Percentiles rank a stretch among this genome's conserved stretches.
Evolutionary conservation across 2,329 filamentous ascomycete genomes (phyloP).

Genomic region (Parastagonospora nodorum): DNA sequence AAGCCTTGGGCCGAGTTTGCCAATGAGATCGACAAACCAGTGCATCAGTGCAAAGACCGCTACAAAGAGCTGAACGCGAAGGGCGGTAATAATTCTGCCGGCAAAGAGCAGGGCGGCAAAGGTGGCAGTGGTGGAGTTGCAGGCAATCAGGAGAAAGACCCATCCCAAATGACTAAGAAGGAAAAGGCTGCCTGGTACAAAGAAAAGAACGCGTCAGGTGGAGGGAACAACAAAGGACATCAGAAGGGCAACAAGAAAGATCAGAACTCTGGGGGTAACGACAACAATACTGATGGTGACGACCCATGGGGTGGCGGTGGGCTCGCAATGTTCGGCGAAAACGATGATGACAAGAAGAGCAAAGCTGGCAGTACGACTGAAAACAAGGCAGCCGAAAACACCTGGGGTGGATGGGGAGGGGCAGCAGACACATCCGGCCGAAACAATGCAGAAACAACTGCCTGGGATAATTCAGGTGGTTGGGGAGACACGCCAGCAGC

Average conservation of each 20-base stretch:
- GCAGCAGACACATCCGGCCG: background rate
- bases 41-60: slow-evolving; percentile 19
- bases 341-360: too few relatives aligned
- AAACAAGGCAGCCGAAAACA: background rate
- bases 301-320: too few relatives aligned
- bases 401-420: background rate
- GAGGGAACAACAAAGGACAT: slow-evolving; percentile 16
- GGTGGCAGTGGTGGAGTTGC: slow-evolving; percentile 13
- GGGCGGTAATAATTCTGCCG: slow-evolving; percentile 19
- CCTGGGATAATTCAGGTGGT: too few relatives aligned
- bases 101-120: slow-evolving; percentile 12
- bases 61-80: slow-evolving; percentile 46
- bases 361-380: background rate
- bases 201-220: slow-evolving; percentile 12
- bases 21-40: slow-evolving; percentile 30
- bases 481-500: too few relatives aligned
- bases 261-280: background rate
- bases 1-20: slow-evolving; percentile 39
- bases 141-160: background rate
- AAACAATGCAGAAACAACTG: background rate
- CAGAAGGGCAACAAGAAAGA: slow-evolving; percentile 10
- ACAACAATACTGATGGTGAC: background rate
- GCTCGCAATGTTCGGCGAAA: too few relatives aligned
- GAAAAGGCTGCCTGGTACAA: slow-evolving; percentile 11
- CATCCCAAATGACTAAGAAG: slow-evolving; percentile 3